Evolutionary conservation across 345 rosid species (phyloP).

Genomic region (Eucalyptus marginata): DNA sequence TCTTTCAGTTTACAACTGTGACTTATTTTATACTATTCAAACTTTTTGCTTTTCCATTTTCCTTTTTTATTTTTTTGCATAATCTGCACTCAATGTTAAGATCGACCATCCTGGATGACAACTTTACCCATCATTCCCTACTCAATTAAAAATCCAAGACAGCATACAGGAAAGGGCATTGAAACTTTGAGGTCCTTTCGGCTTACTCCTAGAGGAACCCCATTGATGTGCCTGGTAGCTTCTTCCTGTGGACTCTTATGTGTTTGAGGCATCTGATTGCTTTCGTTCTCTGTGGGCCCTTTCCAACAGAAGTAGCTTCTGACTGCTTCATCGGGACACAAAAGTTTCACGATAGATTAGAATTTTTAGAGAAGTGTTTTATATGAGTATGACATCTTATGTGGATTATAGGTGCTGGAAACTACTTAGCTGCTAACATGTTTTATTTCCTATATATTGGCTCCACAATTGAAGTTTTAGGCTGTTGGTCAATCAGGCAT

Average conservation of each 20-base stretch:
- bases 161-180: neutral
- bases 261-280: neutral
- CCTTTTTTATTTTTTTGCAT: neutral
- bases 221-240: neutral
- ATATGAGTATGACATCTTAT: neutral
- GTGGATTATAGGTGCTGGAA: neutral
- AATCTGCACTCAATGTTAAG: neutral
- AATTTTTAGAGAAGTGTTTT: neutral
- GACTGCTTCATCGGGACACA: neutral
- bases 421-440: neutral
- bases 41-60: neutral
- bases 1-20: neutral
- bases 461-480: neutral
- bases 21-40: neutral
- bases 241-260: neutral
- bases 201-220: neutral
- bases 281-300: neutral
- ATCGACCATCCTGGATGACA: neutral
- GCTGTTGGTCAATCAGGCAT: neutral
- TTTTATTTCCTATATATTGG: neutral
- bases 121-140: neutral
- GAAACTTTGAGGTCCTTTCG: neutral
- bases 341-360: neutral
- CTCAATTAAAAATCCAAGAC: neutral
- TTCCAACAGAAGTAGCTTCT: neutral